Evolutionary conservation across 2,329 filamentous ascomycete species (phyloP).

Genomic region (Monilinia aucupariae): DNA sequence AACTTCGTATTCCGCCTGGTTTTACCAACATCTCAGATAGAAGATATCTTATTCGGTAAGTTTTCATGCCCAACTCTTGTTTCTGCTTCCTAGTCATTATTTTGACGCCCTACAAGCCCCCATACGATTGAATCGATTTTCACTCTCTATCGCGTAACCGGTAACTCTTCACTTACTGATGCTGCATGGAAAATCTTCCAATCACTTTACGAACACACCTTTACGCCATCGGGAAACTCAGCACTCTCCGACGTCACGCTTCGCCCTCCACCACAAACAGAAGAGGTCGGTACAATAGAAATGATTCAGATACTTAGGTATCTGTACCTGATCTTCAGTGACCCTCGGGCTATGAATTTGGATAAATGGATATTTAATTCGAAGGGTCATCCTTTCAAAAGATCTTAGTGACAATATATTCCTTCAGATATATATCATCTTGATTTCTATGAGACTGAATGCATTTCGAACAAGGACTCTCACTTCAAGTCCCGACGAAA

Average conservation of each 20-base stretch:
- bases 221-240: conserved; percentile 40
- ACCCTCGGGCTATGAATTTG: conserved; percentile 49
- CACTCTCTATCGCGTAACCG: conserved; percentile 44
- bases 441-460: neutral
- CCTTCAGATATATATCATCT: neutral
- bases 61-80: conserved; percentile 24
- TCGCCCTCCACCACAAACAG: conserved; percentile 33
- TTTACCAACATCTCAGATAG: conserved; percentile 12
- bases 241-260: conserved; percentile 39
- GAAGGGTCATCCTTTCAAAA: conserved; percentile 24
- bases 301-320: conserved; percentile 63
- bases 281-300: conserved; percentile 55
- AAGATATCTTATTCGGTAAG: conserved; percentile 18
- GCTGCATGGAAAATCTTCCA: conserved; percentile 45
- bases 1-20: conserved; percentile 2
- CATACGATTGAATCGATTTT: conserved; percentile 64
- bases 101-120: conserved; percentile 37
- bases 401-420: conserved; percentile 27
- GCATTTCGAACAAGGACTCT: neutral
- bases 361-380: conserved; percentile 51
- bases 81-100: neutral
- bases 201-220: conserved; percentile 39
- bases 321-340: conserved; percentile 46
- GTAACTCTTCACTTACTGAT: conserved; percentile 35
- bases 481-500: neutral